Conservation (phyloP, 2,329 filamentous ascomycete species). For the Aspergillus brunneoviolaceus region DNA sequence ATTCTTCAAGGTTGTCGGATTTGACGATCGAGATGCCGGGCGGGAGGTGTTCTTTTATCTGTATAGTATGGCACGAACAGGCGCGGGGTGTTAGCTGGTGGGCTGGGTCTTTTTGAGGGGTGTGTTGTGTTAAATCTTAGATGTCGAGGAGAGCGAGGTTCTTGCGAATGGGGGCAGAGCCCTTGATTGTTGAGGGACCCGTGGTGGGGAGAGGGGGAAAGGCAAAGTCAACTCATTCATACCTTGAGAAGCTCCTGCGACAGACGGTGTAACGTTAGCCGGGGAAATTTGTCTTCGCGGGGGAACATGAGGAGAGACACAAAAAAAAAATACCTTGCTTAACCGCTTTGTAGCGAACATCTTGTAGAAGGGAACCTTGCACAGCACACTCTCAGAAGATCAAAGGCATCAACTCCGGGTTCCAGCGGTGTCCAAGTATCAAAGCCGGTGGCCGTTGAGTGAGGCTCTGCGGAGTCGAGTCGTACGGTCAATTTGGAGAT, state of each 20-base stretch:
- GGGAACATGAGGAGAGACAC: not conserved
- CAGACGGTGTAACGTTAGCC: conserved; percentile 23
- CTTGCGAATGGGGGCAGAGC: not conserved
- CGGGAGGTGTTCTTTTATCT: conserved; percentile 60
- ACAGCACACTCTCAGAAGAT: not conserved
- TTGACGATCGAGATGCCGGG: conserved; percentile 75
- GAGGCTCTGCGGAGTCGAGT: not conserved
- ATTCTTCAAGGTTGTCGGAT: conserved; percentile 81
- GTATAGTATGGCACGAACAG: not conserved
- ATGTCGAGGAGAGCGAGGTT: not conserved
- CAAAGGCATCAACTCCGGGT: not conserved
- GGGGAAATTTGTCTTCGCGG: not conserved
- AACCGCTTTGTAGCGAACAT: conserved; percentile 55
- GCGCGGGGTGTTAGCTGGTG: not conserved
- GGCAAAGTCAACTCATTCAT: conserved; percentile 17
- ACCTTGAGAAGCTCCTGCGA: conserved; percentile 57
- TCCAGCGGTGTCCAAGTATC: not conserved
- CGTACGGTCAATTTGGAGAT: conserved; percentile 12
- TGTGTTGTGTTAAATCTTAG: no score
- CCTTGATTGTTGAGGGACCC: not conserved
- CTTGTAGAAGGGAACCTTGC: conserved; percentile 5
- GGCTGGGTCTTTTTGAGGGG: not conserved
- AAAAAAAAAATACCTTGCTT: conserved; percentile 40
- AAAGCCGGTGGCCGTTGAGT: not conserved
- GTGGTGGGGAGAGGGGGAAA: not conserved